A percentile compares a stretch with the other conserved stretches of the same genome.
These are phyloP conservation scores for Eucalyptus curtisii DNA, from an alignment of 345 rosid genomes.

Conservation along the genomic window DNA sequence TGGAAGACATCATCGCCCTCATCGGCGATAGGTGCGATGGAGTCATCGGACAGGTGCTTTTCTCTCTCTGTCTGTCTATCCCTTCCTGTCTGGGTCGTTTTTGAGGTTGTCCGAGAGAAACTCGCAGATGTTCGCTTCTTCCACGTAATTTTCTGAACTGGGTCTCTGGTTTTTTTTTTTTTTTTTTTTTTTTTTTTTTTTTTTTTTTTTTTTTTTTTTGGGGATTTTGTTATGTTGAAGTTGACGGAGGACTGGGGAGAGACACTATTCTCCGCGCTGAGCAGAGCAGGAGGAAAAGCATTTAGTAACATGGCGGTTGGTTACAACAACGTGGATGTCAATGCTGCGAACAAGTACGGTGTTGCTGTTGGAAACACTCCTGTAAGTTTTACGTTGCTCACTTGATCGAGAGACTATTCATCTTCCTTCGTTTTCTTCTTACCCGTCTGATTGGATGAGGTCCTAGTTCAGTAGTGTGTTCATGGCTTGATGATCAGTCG, in stretches of 20 bases:
- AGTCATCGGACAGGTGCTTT: slow-evolving; percentile 82
- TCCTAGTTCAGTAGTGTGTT: not conserved
- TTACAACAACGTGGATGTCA: slow-evolving; percentile 92
- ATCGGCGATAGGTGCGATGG: slow-evolving; percentile 92
- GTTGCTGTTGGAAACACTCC: slow-evolving; percentile 97
- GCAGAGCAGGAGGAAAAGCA: slow-evolving; percentile 90
- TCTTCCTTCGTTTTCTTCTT: not conserved
- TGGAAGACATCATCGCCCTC: slow-evolving; percentile 79
- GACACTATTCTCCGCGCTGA: slow-evolving; percentile 72
- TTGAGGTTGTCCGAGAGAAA: not conserved
- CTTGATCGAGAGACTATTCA: not conserved
- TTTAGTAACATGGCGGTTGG: slow-evolving; percentile 99
- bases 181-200: not conserved
- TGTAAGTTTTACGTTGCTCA: slow-evolving; percentile 22
- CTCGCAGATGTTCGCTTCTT: not conserved
- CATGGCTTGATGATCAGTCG: not conserved
- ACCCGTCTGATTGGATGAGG: not conserved
- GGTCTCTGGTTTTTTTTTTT: not conserved
- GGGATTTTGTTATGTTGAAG: slow-evolving; percentile 14
- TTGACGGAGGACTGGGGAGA: slow-evolving; percentile 98
- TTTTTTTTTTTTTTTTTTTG: not conserved
- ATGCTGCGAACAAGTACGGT: slow-evolving; percentile 86
- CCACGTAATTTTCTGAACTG: not conserved
- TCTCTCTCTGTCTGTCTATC: not conserved
- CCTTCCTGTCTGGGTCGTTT: not conserved